A percentile compares a stretch with the other conserved stretches of the same genome.
These are phyloP conservation scores for Podila epigama DNA, from an alignment of 192 early-diverging fungal species.

Conservation along the genomic window DNA sequence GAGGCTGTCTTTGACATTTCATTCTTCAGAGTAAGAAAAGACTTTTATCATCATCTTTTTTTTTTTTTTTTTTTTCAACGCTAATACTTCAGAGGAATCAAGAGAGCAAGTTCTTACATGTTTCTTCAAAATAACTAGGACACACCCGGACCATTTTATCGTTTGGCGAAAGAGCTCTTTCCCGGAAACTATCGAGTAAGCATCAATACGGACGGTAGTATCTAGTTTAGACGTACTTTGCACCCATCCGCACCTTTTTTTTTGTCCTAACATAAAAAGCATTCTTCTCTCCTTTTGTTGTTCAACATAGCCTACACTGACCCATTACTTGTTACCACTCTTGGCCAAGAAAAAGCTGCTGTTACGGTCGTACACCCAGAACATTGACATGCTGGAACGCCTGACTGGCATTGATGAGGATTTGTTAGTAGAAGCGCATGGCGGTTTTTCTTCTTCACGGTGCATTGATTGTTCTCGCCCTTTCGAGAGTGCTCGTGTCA, in stretches of 20 bases:
- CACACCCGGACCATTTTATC: conserved; percentile 88
- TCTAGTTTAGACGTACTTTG: no score
- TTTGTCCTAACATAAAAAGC: no score
- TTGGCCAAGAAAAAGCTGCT: conserved; percentile 76
- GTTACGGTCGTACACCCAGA: conserved; percentile 91
- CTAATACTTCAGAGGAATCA: background rate
- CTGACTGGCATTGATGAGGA: conserved; percentile 76
- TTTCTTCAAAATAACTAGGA: conserved; percentile 31
- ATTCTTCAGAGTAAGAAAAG: conserved; percentile 72
- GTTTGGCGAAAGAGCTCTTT: conserved; percentile 89
- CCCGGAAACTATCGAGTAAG: conserved; percentile 73
- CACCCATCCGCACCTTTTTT: no score
- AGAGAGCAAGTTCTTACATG: background rate
- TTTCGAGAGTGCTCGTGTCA: conserved; percentile 49
- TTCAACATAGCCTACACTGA: conserved; percentile 74
- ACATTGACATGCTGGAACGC: conserved; percentile 96
- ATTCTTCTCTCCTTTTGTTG: conserved; percentile 1
- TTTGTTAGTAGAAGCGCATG: conserved; percentile 92
- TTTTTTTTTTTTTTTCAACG: background rate
- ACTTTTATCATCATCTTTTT: background rate
- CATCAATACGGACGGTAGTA: no score
- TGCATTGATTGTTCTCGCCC: conserved; percentile 71
- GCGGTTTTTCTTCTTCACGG: conserved; percentile 83
- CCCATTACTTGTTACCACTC: conserved; percentile 88
- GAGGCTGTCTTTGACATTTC: conserved; percentile 95